Base-by-base conservation (phyloP, 1,139 yeast genomes). In the Komagataea norvegica region DNA sequence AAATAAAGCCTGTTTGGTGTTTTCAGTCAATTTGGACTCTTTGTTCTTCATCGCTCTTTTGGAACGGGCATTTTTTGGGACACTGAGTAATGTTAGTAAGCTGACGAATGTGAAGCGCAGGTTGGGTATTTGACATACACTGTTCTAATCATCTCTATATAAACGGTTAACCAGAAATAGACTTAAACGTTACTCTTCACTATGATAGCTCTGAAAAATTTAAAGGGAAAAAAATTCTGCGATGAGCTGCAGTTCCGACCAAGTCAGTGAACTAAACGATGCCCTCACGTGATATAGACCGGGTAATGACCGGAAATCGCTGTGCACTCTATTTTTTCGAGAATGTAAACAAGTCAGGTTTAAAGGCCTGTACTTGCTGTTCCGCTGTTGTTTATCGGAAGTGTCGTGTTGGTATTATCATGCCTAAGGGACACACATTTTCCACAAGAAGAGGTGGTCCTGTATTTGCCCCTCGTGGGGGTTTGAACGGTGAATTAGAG, bases 61-160 rank as follows among this genome's bases (percentile, higher is more conserved):
- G 40, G 96, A 77, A 59, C 98, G 87, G 42, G 96, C 96, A 58
- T 83, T 91, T 66, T 88, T 89, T 33, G 99, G 97, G 48, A 83
- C 81, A 23, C 68, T 64, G 28, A 8, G 4, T 16, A 15, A n/a
- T 8, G 37, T 35, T 40, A 32, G 37, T 30, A 31, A 18, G 3
- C 13, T 8, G 14, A n/a, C 16, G 8, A 8, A 16, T n/a, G 13
- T 7, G 11, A 9, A 3, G 8, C 6, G 13, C 5, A 8, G 19
- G 18, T 13, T 17, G 18, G 4, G 11, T 4, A 9, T 3, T n/a
- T n/a, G 6, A 44, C 54, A 33, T 51, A 52, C 61, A 75, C 70
- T 31, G 83, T 76, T 67, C 85, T 77, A 50, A 79, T 79, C 87
- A 79, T 79, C 19, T 32, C 16, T n/a, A n/a, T n/a, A n/a, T n/a